Evolutionary conservation across 1,139 yeast genomes (phyloP), one percentile per base, ranked within the genome.

Genomic region (Nakaseomyces delphensis): DNA sequence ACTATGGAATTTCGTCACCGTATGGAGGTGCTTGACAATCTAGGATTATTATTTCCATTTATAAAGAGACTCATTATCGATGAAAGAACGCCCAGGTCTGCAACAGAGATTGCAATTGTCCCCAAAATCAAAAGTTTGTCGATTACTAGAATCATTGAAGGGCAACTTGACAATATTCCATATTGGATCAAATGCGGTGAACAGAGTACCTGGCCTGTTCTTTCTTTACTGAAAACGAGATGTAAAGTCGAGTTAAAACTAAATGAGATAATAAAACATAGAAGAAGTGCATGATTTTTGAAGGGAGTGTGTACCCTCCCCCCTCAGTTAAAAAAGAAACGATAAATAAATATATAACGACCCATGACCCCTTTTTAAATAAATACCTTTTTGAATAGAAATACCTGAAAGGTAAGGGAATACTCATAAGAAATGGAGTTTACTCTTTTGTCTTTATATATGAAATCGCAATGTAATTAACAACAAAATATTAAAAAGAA

Each of bases 121-220:
- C 98, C 98, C 0, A 93, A 83, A 57, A 63, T 86, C 44, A 69
- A 83, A 43, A 79, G 83, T 38, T 64, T 86, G 39, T 94, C 87
- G 52, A 79, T 85, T 7, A 84, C 85, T 49, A 69, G 76, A 46
- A 66, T 76, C 11, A 58, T 66, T 43, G 76, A 67, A 44, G 66
- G 65, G 3, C 74, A 76, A 52, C 68, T 73, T 64, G 79, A 79
- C 45, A 87, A 85, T 57, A 82, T 87, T 24, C 84, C 87, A 2
- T 86, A 86, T 56, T 89, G 97, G 95, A 77, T 87, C 2, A 67
- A 74, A 42, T 87, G 89, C 27, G 99, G 99, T 3, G 97, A 89
- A 61, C 71, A 83, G 50, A 83, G 95, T 40, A 87, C 89, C 0
- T 91, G 98, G 98, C 95, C 96, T 0, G 75, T 85, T 47, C 71